These are phyloP conservation scores for Debaryomyces castellii DNA, from an alignment of 805 yeast species.

Conservation along the genomic window DNA sequence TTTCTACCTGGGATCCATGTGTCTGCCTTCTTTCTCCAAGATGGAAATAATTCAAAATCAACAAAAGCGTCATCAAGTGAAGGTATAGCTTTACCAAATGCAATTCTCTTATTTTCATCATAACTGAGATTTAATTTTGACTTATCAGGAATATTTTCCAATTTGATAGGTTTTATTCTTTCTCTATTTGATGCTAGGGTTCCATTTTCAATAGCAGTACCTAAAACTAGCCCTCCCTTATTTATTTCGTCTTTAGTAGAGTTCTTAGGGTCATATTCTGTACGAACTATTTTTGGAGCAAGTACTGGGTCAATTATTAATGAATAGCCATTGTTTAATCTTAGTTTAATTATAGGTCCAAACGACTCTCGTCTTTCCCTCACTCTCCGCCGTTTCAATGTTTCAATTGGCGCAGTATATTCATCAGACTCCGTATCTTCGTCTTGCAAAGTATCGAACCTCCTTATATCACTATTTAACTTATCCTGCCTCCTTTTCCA, in stretches of 20 bases:
- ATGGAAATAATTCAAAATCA: slow-evolving; percentile 1
- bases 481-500: slow-evolving; percentile 35
- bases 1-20: slow-evolving; percentile 4
- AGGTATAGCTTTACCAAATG: slow-evolving; percentile 7
- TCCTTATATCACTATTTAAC: slow-evolving; percentile 25
- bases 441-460: slow-evolving; percentile 12
- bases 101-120: slow-evolving; percentile 4
- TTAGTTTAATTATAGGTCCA: slow-evolving; percentile 39
- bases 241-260: not conserved
- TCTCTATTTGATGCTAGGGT: not conserved
- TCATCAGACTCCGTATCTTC: slow-evolving; percentile 27
- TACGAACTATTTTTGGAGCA: slow-evolving; percentile 21
- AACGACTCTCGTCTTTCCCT: slow-evolving; percentile 20
- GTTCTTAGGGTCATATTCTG: not conserved
- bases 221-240: not conserved
- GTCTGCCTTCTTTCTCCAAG: slow-evolving; percentile 4
- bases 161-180: not conserved
- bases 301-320: slow-evolving; percentile 39
- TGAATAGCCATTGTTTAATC: slow-evolving; percentile 36
- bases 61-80: not conserved
- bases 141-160: not conserved
- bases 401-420: slow-evolving; percentile 21
- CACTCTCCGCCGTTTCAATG: slow-evolving; percentile 21
- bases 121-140: not conserved
- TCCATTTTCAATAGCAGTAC: not conserved